Percentiles rank a stretch among this genome's conserved stretches.
phyloP scores from a whole-genome alignment of 2,329 filamentous ascomycete species.

The Botryotinia convoluta region DNA sequence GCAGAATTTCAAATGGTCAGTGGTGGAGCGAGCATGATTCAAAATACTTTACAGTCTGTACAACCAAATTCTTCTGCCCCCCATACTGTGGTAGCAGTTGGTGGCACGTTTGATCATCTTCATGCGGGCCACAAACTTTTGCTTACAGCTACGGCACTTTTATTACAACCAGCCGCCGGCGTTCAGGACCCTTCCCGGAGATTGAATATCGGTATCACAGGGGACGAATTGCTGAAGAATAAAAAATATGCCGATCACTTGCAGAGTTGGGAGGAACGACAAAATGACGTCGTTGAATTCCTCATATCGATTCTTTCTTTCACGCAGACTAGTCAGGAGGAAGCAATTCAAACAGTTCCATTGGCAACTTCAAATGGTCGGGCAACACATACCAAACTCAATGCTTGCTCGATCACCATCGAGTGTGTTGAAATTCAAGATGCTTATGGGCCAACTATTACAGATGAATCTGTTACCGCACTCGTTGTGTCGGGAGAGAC shows the following conservation, averaged over 20 bases:
- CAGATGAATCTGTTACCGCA: slow-evolving; percentile 72
- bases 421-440: slow-evolving; percentile 85
- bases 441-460: slow-evolving; percentile 85
- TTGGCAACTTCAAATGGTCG: slow-evolving; percentile 44
- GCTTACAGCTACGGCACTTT: slow-evolving; percentile 78
- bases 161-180: slow-evolving; percentile 53
- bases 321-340: slow-evolving; percentile 40
- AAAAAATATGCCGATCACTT: slow-evolving; percentile 84
- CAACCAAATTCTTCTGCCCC: slow-evolving; percentile 24
- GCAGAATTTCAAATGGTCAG: slow-evolving; percentile 52
- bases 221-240: slow-evolving; percentile 78
- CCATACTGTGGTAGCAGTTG: slow-evolving; percentile 70
- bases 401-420: slow-evolving; percentile 59
- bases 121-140: slow-evolving; percentile 96
- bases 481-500: slow-evolving; percentile 90
- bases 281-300: slow-evolving; percentile 68
- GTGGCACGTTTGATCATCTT: slow-evolving; percentile 94
- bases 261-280: slow-evolving; percentile 75
- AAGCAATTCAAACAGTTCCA: slow-evolving; percentile 37
- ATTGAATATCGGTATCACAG: slow-evolving; percentile 83
- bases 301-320: slow-evolving; percentile 60
- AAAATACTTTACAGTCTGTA: slow-evolving; percentile 22
- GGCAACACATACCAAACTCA: slow-evolving; percentile 56
- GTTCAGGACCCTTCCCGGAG: slow-evolving; percentile 46
- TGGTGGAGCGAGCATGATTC: slow-evolving; percentile 50